phyloP scores from a whole-genome alignment of 352 stramenopile genomes.

The Thalassiosira hispida region DNA sequence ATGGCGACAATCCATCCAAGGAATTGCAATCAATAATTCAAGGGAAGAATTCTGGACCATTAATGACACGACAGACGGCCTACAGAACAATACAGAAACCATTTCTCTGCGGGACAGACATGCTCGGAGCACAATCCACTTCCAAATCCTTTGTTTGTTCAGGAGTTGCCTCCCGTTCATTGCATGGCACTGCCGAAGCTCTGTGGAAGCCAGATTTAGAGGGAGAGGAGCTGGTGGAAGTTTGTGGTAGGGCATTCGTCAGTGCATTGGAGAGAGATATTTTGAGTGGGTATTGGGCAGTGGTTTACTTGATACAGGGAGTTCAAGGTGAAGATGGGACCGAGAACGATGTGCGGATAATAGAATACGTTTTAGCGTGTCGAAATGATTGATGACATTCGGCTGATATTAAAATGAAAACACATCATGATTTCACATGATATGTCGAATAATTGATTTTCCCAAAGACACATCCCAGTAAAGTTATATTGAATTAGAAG shows the following conservation, averaged over 20 bases:
- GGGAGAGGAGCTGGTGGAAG: slow-evolving; percentile 67
- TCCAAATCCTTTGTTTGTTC: slow-evolving; percentile 74
- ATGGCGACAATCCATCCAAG: not conserved
- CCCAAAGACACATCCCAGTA: not conserved
- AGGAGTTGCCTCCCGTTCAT: slow-evolving; percentile 69
- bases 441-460: not conserved
- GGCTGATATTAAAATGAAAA: not conserved
- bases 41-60: not conserved
- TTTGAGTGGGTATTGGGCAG: slow-evolving; percentile 80
- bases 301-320: slow-evolving; percentile 75
- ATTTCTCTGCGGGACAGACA: slow-evolving; percentile 79
- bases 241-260: slow-evolving; percentile 78
- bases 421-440: no score
- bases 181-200: slow-evolving; percentile 80
- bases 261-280: slow-evolving; percentile 82
- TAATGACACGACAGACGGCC: slow-evolving; percentile 2
- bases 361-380: slow-evolving; percentile 75
- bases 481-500: not conserved
- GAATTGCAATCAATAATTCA: slow-evolving; percentile 13
- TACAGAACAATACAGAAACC: slow-evolving; percentile 49
- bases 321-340: slow-evolving; percentile 40
- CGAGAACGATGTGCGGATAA: slow-evolving; percentile 60
- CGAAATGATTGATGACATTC: slow-evolving; percentile 70
- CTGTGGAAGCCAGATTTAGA: slow-evolving; percentile 77
- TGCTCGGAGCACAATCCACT: slow-evolving; percentile 69